Conservation (phyloP, 805 yeast species). For the Monosporozyma yasuniensis region DNA sequence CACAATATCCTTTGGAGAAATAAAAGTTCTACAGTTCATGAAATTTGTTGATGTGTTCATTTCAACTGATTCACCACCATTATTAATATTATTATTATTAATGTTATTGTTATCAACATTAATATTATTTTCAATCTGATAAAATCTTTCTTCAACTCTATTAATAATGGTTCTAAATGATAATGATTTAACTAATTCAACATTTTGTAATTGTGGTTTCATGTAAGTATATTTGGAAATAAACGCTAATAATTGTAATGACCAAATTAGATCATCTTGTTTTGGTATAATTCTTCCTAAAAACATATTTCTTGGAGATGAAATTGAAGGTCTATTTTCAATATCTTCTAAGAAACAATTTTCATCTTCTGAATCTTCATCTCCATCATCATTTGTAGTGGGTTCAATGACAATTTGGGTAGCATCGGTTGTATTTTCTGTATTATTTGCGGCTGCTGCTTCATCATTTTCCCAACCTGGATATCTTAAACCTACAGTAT, state of each 20-base stretch:
- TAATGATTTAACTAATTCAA: conserved; percentile 66
- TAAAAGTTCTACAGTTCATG: not conserved
- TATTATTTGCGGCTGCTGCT: not conserved
- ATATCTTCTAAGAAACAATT: conserved; percentile 11
- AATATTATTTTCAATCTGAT: not conserved
- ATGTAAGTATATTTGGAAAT: conserved; percentile 82
- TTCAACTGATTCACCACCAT: conserved; percentile 3
- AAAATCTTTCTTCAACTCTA: conserved; percentile 11
- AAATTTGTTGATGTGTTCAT: not conserved
- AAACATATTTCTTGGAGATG: conserved; percentile 45
- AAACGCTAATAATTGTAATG: conserved; percentile 83
- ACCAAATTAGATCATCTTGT: conserved; percentile 92
- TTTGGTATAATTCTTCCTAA: conserved; percentile 78
- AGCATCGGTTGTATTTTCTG: not conserved
- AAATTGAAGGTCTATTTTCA: conserved; percentile 20
- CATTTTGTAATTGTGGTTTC: conserved; percentile 62
- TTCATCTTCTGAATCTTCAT: conserved; percentile 2
- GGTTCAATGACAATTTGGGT: not conserved
- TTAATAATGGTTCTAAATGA: conserved; percentile 38
- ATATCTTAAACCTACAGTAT: not conserved
- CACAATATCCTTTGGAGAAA: not conserved
- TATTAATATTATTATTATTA: too few species aligned
- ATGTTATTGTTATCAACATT: not conserved
- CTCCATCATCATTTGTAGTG: not conserved
- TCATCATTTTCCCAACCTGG: not conserved